Percentiles rank a stretch among this genome's conserved stretches.
These are phyloP conservation scores for Discostella pseudostelligera DNA, from an alignment of 108 stramenopile genomes.

Conservation along the genomic window DNA sequence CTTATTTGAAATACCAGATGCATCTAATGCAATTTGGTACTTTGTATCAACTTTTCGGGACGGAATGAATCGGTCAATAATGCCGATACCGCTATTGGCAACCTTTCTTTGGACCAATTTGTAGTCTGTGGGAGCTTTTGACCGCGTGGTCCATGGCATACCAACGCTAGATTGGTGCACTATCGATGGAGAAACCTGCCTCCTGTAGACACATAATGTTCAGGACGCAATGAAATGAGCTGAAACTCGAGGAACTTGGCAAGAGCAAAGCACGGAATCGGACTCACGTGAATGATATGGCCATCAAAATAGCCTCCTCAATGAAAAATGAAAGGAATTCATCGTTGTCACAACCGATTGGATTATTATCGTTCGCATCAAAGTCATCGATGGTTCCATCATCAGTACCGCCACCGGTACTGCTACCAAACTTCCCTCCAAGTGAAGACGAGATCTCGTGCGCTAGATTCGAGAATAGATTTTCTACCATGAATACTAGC, in stretches of 20 bases:
- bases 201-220: conserved; percentile 4
- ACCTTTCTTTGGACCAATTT: background rate
- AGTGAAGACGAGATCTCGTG: conserved; percentile 8
- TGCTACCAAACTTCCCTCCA: background rate
- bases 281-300: conserved; percentile 26
- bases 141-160: conserved; percentile 15
- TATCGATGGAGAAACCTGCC: conserved; percentile 2
- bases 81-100: background rate
- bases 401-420: background rate
- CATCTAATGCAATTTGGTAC: conserved; percentile 21
- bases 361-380: background rate
- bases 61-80: background rate
- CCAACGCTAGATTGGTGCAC: conserved; percentile 6
- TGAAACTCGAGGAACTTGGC: background rate
- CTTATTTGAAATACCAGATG: conserved; percentile 8
- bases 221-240: background rate
- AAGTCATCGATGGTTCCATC: background rate
- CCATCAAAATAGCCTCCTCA: conserved; percentile 18
- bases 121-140: conserved; percentile 21
- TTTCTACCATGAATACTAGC: background rate
- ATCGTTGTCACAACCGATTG: background rate
- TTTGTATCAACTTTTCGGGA: conserved; percentile 2
- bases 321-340: conserved; percentile 8
- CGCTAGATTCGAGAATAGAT: conserved; percentile 11
- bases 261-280: background rate